A percentile compares a stretch with the other conserved stretches of the same genome.
phyloP scores from a whole-genome alignment of 2,329 filamentous ascomycete species.

The Fusarium transvaalense region DNA sequence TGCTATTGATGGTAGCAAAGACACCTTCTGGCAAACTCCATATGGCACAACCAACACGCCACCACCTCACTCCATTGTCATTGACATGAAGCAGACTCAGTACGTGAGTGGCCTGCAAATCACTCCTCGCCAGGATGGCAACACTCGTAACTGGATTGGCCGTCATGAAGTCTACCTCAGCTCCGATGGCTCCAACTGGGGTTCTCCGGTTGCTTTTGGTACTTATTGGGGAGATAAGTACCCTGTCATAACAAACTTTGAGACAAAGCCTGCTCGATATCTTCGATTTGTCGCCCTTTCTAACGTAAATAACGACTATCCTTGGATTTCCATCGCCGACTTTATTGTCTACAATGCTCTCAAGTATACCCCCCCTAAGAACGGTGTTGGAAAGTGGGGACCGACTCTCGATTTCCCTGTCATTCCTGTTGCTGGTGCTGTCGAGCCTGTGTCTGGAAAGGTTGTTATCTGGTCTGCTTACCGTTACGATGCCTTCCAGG shows the following conservation, averaged over 20 bases:
- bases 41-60: slow-evolving; percentile 30
- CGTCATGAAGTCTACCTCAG: slow-evolving; percentile 34
- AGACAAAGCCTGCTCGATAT: slow-evolving; percentile 40
- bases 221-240: slow-evolving; percentile 40
- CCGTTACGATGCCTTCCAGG: slow-evolving; percentile 36
- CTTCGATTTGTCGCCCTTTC: slow-evolving; percentile 32
- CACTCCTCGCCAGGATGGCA: slow-evolving; percentile 35
- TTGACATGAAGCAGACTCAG: slow-evolving; percentile 36
- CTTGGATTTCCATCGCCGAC: slow-evolving; percentile 40
- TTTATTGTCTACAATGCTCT: slow-evolving; percentile 35
- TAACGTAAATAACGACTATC: slow-evolving; percentile 19
- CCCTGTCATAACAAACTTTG: slow-evolving; percentile 36
- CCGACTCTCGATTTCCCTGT: slow-evolving; percentile 39
- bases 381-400: slow-evolving; percentile 37
- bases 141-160: slow-evolving; percentile 30
- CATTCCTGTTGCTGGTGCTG: slow-evolving; percentile 38
- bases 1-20: slow-evolving; percentile 31
- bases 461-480: slow-evolving; percentile 41
- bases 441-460: slow-evolving; percentile 36
- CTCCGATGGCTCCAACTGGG: slow-evolving; percentile 36
- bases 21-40: slow-evolving; percentile 39
- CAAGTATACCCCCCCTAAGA: slow-evolving; percentile 24
- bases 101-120: slow-evolving; percentile 35
- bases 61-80: slow-evolving; percentile 28
- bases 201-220: slow-evolving; percentile 32